Percentiles rank a stretch among this genome's conserved stretches.
phyloP scores from a whole-genome alignment of 495 filamentous ascomycete genomes.

The Clohesyomyces aquaticus region DNA sequence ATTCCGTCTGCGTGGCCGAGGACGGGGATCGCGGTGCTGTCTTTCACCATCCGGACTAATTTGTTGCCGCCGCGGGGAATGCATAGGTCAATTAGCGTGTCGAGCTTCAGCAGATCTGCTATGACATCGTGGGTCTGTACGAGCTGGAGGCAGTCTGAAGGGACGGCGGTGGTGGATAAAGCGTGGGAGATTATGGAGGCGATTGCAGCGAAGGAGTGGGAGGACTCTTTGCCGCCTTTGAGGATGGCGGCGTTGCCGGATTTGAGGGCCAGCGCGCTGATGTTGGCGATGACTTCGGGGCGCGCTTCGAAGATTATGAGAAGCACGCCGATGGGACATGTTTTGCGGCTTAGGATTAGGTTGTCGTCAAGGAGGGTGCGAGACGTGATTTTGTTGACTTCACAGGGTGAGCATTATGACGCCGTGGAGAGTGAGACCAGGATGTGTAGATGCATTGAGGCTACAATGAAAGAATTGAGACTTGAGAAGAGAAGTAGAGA shows the following conservation, averaged over 20 bases:
- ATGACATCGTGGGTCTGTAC: conserved; percentile 90
- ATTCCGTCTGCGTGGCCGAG: conserved; percentile 95
- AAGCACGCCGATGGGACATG: conserved; percentile 93
- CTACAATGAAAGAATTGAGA: background rate
- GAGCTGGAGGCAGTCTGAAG: conserved; percentile 85
- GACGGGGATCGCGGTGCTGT: conserved; percentile 90
- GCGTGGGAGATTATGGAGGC: conserved; percentile 81
- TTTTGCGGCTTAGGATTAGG: conserved; percentile 79
- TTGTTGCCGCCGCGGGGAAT: conserved; percentile 94
- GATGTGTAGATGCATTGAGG: background rate
- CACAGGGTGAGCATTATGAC: background rate
- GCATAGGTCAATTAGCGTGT: conserved; percentile 88
- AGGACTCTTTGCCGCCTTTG: conserved; percentile 97
- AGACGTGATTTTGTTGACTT: conserved; percentile 83
- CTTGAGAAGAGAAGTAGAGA: conserved; percentile 1
- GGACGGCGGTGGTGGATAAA: conserved; percentile 74
- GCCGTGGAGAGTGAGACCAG: background rate
- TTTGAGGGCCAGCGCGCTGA: conserved; percentile 94
- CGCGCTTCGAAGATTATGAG: conserved; percentile 98
- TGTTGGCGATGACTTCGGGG: conserved; percentile 98
- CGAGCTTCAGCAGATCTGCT: conserved; percentile 77
- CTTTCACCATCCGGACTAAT: conserved; percentile 86
- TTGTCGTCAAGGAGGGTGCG: conserved; percentile 88
- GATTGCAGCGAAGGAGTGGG: conserved; percentile 88
- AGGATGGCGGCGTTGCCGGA: conserved; percentile 97